These are phyloP conservation scores for Acarospora socialis DNA, from an alignment of 2,329 filamentous ascomycete genomes.

Conservation along the genomic window DNA sequence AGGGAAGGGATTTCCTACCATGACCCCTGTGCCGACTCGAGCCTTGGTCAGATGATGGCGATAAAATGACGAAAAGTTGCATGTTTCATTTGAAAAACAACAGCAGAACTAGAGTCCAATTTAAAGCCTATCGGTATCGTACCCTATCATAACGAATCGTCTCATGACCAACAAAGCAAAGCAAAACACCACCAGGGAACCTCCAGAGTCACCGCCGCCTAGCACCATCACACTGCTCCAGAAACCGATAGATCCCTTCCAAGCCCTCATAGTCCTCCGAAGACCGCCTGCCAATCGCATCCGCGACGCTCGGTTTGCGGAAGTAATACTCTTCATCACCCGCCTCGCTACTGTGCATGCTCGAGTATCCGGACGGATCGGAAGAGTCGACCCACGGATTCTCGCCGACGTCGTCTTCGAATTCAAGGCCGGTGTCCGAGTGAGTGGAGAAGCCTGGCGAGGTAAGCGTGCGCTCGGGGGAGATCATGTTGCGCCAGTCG, in stretches of 20 bases:
- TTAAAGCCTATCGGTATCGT: no score
- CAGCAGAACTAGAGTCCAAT: no score
- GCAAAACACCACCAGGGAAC: no score
- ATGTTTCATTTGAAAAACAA: no score
- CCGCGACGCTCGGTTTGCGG: conserved; percentile 12
- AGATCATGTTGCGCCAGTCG: conserved; percentile 45
- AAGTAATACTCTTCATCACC: conserved; percentile 23
- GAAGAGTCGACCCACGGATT: conserved; percentile 38
- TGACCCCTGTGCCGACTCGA: no score
- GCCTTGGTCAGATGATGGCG: no score
- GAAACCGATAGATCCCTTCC: conserved; percentile 52
- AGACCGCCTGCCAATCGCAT: conserved; percentile 18
- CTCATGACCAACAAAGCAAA: no score
- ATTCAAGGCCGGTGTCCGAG: conserved; percentile 26
- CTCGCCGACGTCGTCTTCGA: conserved; percentile 28
- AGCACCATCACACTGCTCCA: conserved; percentile 47
- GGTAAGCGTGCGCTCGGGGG: conserved; percentile 23
- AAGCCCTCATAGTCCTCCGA: conserved; percentile 44
- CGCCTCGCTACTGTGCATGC: conserved; percentile 40
- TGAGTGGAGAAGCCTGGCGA: conserved; percentile 24
- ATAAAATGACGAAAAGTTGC: no score
- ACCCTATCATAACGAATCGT: no score
- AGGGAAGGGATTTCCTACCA: no score
- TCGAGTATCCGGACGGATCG: conserved; percentile 42
- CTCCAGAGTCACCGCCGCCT: no score